A percentile compares a stretch with the other conserved stretches of the same genome.
Evolutionary conservation across 2,329 filamentous ascomycete species (phyloP).

Genomic region (Emericellopsis cladophorae): DNA sequence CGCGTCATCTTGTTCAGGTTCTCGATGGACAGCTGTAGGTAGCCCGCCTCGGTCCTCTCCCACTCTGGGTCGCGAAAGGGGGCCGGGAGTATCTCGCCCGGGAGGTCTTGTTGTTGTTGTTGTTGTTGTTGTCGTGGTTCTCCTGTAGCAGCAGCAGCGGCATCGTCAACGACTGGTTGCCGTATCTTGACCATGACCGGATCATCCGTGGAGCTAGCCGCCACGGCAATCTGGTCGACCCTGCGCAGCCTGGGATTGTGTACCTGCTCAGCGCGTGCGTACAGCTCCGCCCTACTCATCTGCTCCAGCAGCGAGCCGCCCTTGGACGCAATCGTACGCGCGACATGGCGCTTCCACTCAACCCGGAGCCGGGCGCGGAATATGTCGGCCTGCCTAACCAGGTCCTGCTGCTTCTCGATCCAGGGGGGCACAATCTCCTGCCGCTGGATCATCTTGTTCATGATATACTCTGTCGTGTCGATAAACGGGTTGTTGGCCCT

Average conservation of each 20-base stretch:
- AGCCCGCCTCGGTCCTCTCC: slow-evolving; percentile 59
- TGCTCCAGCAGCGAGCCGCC: slow-evolving; percentile 67
- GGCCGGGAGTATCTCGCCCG: slow-evolving; percentile 19
- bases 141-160: not conserved
- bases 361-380: slow-evolving; percentile 66
- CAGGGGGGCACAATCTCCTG: slow-evolving; percentile 94
- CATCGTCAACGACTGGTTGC: slow-evolving; percentile 13
- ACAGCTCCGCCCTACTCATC: slow-evolving; percentile 55
- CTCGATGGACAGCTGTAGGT: slow-evolving; percentile 62
- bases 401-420: slow-evolving; percentile 97
- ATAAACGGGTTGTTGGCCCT: slow-evolving; percentile 80
- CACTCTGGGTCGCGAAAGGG: slow-evolving; percentile 73
- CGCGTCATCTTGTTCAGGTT: slow-evolving; percentile 71
- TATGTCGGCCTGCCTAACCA: slow-evolving; percentile 52
- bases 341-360: slow-evolving; percentile 78
- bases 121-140: not conserved
- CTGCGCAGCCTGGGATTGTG: slow-evolving; percentile 41
- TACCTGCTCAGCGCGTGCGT: slow-evolving; percentile 61
- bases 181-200: slow-evolving; percentile 32
- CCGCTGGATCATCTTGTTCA: slow-evolving; percentile 97
- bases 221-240: slow-evolving; percentile 31
- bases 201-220: slow-evolving; percentile 33
- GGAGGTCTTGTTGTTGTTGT: slow-evolving; percentile 1
- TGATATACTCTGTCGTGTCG: slow-evolving; percentile 92
- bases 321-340: slow-evolving; percentile 58